Percentiles rank a stretch among this genome's conserved stretches.
These are phyloP conservation scores for Oryza brachyantha DNA, from an alignment of 176 grass and related monocot species.

Conservation along the genomic window DNA sequence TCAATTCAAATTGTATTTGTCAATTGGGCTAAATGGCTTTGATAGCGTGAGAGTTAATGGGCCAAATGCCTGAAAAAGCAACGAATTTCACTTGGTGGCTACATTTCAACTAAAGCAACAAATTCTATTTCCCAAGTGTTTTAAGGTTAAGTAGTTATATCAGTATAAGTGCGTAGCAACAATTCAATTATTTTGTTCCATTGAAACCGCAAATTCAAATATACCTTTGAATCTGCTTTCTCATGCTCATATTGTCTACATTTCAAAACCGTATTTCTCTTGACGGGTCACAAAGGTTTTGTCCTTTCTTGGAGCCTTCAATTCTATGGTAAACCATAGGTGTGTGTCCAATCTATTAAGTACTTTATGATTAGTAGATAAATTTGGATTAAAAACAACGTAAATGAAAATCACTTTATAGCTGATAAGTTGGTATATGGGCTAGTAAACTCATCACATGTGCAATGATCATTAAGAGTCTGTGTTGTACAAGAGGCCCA, in stretches of 20 bases:
- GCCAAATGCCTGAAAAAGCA: not conserved
- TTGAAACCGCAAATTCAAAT: not conserved
- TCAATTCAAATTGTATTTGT: not conserved
- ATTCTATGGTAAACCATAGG: not conserved
- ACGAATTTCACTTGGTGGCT: not conserved
- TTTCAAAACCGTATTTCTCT: not conserved
- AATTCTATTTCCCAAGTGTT: not conserved
- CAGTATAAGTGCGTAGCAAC: not conserved
- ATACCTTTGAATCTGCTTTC: not conserved
- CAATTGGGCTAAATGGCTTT: not conserved
- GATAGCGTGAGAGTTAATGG: not conserved
- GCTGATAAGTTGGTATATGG: not conserved
- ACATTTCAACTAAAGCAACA: not conserved
- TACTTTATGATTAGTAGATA: not conserved
- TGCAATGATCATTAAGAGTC: not conserved
- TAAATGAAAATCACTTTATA: not conserved
- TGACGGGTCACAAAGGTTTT: not conserved
- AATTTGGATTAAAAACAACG: not conserved
- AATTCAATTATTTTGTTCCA: not conserved
- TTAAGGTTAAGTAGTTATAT: not conserved
- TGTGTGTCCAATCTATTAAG: not conserved
- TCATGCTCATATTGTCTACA: not conserved
- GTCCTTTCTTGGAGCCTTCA: not conserved
- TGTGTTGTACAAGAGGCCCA: not conserved
- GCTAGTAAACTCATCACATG: not conserved